Evolutionary conservation across 192 early-diverging fungal genomes (phyloP).

Genomic region (Coemansia sp.): DNA sequence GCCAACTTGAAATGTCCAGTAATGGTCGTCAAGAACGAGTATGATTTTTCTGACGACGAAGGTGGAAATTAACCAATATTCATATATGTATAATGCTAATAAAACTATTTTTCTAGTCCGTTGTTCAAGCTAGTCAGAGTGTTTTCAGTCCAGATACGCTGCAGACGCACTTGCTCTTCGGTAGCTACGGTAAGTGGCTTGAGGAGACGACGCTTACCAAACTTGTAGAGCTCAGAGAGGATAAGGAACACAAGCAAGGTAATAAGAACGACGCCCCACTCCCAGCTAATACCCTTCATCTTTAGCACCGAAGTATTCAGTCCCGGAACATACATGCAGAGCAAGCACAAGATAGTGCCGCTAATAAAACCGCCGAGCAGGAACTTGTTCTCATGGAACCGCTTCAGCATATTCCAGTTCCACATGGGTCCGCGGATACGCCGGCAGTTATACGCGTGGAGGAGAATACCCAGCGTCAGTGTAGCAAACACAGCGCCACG

Average conservation of each 20-base stretch:
- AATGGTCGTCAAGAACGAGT: constrained; percentile 58
- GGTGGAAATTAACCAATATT: not conserved
- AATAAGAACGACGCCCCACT: constrained; percentile 70
- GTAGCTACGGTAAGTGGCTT: constrained; percentile 48
- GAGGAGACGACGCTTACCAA: constrained; percentile 57
- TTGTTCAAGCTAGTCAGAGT: constrained; percentile 32
- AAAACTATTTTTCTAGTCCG: constrained; percentile 23
- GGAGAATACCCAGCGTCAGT: constrained; percentile 68
- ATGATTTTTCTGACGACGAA: constrained; percentile 54
- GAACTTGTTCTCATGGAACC: constrained; percentile 58
- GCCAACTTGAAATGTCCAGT: constrained; percentile 38
- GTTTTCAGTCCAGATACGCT: constrained; percentile 59
- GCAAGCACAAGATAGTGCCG: constrained; percentile 60
- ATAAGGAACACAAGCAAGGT: constrained; percentile 65
- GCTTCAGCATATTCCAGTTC: constrained; percentile 50
- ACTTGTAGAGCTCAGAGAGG: constrained; percentile 71
- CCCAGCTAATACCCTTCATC: constrained; percentile 67
- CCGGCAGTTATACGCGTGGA: constrained; percentile 80
- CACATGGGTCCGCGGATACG: constrained; percentile 66
- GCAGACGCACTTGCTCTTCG: constrained; percentile 46
- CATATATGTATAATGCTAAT: constrained; percentile 1
- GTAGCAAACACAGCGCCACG: constrained; percentile 74
- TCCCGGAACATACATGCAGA: constrained; percentile 69
- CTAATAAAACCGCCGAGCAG: constrained; percentile 51
- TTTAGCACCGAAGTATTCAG: constrained; percentile 66